phyloP scores from a whole-genome alignment of 2,329 filamentous ascomycete genomes.

The Xylaria sp. region DNA sequence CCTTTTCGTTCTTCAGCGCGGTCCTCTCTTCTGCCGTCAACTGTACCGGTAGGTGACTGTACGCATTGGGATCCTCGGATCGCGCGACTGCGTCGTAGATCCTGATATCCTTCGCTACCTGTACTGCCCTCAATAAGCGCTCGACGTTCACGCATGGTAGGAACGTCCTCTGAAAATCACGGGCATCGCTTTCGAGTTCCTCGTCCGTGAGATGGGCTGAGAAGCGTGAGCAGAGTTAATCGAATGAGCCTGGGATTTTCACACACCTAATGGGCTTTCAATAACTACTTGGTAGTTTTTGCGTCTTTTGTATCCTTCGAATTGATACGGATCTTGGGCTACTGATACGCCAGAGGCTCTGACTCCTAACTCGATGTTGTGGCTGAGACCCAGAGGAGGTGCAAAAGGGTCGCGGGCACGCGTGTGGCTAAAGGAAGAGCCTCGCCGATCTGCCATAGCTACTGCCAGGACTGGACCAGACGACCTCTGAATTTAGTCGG shows the following conservation, averaged over 20 bases:
- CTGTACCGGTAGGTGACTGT: conserved; percentile 47
- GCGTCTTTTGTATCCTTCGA: background rate
- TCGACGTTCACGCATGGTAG: conserved; percentile 47
- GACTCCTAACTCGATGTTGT: background rate
- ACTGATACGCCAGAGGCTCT: conserved; percentile 1
- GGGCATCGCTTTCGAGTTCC: conserved; percentile 1
- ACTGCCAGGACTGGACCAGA: background rate
- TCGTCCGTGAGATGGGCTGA: background rate
- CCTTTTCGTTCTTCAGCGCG: conserved; percentile 53
- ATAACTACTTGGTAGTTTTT: background rate
- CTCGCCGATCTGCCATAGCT: background rate
- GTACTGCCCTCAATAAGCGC: conserved; percentile 52
- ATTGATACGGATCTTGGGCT: background rate
- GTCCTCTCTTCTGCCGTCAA: conserved; percentile 51
- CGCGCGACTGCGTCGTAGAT: conserved; percentile 54
- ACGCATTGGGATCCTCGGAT: conserved; percentile 40
- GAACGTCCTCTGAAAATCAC: conserved; percentile 42
- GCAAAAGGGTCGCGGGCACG: background rate
- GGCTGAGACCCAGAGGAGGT: background rate
- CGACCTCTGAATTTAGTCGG: background rate
- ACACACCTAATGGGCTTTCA: background rate
- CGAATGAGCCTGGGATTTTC: background rate
- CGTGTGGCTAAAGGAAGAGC: background rate
- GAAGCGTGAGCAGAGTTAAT: background rate
- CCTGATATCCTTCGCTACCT: conserved; percentile 54